Conservation (phyloP, 1,284 basidiomycete species). For the Coniferiporia sulphurascens region DNA sequence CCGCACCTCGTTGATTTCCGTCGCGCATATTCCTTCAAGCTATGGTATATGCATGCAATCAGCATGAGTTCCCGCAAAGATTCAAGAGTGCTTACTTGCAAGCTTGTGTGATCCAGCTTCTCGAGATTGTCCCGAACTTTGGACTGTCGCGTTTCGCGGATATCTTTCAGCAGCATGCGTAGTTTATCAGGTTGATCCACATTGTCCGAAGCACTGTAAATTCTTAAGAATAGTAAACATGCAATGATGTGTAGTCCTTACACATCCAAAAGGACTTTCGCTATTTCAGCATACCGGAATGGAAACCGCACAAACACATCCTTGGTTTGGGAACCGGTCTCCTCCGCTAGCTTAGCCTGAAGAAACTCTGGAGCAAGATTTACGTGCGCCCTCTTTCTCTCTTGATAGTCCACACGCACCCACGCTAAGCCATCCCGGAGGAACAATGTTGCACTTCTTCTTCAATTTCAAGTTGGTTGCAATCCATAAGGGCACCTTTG, state of each 20-base stretch:
- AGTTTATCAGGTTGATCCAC: conserved; percentile 78
- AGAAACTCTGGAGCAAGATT: conserved; percentile 57
- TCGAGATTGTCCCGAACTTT: conserved; percentile 85
- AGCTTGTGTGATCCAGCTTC: conserved; percentile 67
- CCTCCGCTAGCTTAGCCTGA: conserved; percentile 63
- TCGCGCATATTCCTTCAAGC: conserved; percentile 82
- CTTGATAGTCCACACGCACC: conserved; percentile 46
- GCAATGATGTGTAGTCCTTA: conserved; percentile 38
- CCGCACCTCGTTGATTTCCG: conserved; percentile 91
- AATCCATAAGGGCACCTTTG: conserved; percentile 90
- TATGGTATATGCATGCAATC: conserved; percentile 28
- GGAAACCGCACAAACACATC: conserved; percentile 74
- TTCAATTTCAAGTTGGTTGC: conserved; percentile 90
- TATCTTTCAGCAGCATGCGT: conserved; percentile 83
- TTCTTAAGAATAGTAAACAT: not conserved
- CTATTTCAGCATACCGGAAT: conserved; percentile 83
- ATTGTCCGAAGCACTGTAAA: conserved; percentile 81
- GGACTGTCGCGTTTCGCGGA: conserved; percentile 90
- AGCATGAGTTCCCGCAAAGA: not conserved
- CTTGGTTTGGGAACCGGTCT: conserved; percentile 47
- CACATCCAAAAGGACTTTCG: conserved; percentile 88
- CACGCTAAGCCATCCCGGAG: conserved; percentile 84
- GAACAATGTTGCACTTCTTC: conserved; percentile 88
- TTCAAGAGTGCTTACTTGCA: conserved; percentile 60
- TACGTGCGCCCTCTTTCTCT: not conserved